Percentiles rank a stretch among this genome's conserved stretches.
phyloP scores from a whole-genome alignment of 1,284 basidiomycete species.

The Microbotryum silenes-acaulis region DNA sequence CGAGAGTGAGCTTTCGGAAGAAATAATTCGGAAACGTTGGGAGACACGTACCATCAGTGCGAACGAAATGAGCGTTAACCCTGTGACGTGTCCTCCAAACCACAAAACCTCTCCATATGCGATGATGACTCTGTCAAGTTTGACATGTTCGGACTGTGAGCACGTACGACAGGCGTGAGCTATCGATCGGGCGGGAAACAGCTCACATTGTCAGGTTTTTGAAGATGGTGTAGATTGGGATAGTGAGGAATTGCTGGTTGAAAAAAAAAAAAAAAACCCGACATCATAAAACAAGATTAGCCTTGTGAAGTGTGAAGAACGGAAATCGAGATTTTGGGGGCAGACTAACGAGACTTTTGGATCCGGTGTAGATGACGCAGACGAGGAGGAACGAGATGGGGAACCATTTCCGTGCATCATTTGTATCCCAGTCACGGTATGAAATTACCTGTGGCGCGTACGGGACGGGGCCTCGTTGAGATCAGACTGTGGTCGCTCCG shows the following conservation, averaged over 20 bases:
- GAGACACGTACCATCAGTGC: conserved; percentile 60
- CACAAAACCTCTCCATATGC: conserved; percentile 96
- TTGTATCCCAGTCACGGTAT: conserved; percentile 73
- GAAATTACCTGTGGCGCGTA: conserved; percentile 54
- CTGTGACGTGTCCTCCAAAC: conserved; percentile 86
- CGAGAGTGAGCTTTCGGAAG: not conserved
- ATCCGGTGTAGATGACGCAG: conserved; percentile 94
- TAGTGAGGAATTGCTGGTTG: conserved; percentile 76
- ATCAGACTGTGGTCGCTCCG: not conserved
- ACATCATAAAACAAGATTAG: too few relatives aligned
- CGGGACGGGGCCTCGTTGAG: not conserved
- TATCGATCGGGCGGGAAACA: conserved; percentile 39
- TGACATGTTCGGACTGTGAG: too few relatives aligned
- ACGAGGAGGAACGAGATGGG: conserved; percentile 90
- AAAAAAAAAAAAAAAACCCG: too few relatives aligned
- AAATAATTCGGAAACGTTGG: not conserved
- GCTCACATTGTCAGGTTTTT: conserved; percentile 96
- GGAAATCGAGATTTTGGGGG: not conserved
- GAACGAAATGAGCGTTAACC: conserved; percentile 81
- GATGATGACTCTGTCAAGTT: conserved; percentile 45
- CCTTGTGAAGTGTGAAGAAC: not conserved
- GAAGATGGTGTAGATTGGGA: conserved; percentile 86
- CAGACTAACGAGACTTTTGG: conserved; percentile 73
- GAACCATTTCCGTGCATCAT: conserved; percentile 88
- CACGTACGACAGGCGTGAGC: too few relatives aligned